Evolutionary conservation across 345 rosid genomes (phyloP), one percentile per base, ranked within the genome.

Genomic region (Fremontodendron californicum): DNA sequence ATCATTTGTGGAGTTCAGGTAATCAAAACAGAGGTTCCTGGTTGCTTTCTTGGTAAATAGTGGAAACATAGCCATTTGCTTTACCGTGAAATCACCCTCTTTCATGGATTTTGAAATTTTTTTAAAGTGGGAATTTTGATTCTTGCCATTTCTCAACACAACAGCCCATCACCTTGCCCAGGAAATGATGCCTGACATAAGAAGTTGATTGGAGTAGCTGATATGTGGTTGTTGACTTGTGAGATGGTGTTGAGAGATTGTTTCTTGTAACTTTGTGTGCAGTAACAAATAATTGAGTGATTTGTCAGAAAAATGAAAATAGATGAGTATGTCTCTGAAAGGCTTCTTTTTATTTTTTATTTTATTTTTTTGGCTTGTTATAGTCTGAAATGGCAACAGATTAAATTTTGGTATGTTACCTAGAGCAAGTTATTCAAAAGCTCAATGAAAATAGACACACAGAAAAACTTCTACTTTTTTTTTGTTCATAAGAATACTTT

Each of bases 211-310:
- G 79, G 73, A 82, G 84, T 68, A 27, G 64, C 82, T 65, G 75
- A 54, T 83, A 49, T 43, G 55, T 69, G 73, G 71, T 84, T 62
- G 67, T 62, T 79, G 78, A 80, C 73, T 49, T 71, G 81, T 77
- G 82, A 75, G 82, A 62, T 78, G 81, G 73, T 74, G 65, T 79
- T 77, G 78, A 82, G 79, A 75, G 63, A 71, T 83, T 84, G 77
- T 86, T 89, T 89, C 74, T 79, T 89, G 86, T 90, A 86, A 84
- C 84, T 85, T 82, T 86, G 96, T 87, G 92, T 89, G 96, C 90
- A 89, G 91, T 86, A 80, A 89, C 86, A 65, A 90, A 85, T 90
- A 87, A 93, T 86, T 77, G 87, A 82, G 88, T 90, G 88, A 82
- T 74, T 83, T 86, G 57, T 76, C 46, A 62, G 76, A 77, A 77